These are phyloP conservation scores for Boletus patriciae DNA, from an alignment of 768 basidiomycete genomes.

Conservation along the genomic window DNA sequence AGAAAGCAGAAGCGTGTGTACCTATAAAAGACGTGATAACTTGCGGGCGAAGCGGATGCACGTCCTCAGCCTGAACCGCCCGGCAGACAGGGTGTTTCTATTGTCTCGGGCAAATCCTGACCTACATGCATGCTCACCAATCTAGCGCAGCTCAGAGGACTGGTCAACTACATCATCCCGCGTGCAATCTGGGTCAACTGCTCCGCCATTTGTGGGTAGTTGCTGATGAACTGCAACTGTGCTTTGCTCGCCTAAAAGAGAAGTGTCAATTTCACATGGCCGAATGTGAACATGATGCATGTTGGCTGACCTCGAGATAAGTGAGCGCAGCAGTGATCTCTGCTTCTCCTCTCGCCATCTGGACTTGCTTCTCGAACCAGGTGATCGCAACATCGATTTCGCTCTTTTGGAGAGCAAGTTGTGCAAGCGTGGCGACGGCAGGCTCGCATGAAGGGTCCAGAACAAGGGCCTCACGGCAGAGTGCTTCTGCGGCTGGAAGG, in stretches of 20 bases:
- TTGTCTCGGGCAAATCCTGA: slow-evolving; percentile 12
- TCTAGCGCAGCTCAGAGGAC: slow-evolving; percentile 1
- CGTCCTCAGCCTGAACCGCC: slow-evolving; percentile 3
- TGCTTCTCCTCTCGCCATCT: slow-evolving; percentile 86
- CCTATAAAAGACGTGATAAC: slow-evolving; percentile 12
- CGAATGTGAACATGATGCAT: neutral
- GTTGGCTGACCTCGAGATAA: slow-evolving; percentile 66
- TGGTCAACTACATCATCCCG: slow-evolving; percentile 33
- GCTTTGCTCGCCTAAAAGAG: slow-evolving; percentile 71
- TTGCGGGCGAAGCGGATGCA: neutral
- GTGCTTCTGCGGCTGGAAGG: slow-evolving; percentile 72
- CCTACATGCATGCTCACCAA: slow-evolving; percentile 12
- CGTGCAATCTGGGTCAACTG: slow-evolving; percentile 54
- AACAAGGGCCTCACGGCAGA: slow-evolving; percentile 83
- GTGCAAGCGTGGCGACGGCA: slow-evolving; percentile 93
- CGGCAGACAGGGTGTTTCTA: slow-evolving; percentile 13
- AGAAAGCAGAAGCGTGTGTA: slow-evolving; percentile 2
- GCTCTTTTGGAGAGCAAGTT: slow-evolving; percentile 87
- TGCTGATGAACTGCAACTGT: slow-evolving; percentile 79
- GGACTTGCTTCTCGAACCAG: slow-evolving; percentile 81
- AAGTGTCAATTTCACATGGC: neutral
- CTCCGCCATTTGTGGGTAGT: slow-evolving; percentile 83
- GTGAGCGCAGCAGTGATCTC: slow-evolving; percentile 80
- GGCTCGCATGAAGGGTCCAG: slow-evolving; percentile 96
- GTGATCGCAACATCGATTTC: slow-evolving; percentile 83